These are phyloP conservation scores for Carex pumila DNA, from an alignment of 176 grass and related monocot species.

Conservation along the genomic window DNA sequence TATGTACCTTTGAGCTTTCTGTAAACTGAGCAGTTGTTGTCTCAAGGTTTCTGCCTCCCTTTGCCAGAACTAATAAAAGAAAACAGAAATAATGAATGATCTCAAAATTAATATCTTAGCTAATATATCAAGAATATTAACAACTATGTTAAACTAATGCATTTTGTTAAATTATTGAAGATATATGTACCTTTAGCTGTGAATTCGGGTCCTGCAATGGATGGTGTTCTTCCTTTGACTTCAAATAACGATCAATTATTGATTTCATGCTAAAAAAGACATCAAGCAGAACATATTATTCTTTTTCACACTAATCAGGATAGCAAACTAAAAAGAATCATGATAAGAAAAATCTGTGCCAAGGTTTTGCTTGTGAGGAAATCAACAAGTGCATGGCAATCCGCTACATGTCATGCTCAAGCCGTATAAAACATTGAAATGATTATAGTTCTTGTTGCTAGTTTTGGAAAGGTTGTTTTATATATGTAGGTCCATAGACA, in stretches of 20 bases:
- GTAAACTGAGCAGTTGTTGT: conserved; percentile 71
- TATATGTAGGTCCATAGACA: too few species aligned
- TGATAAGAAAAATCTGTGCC: background rate
- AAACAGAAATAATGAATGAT: conserved; percentile 12
- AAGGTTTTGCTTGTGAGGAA: background rate
- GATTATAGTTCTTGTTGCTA: too few species aligned
- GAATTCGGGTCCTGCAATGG: background rate
- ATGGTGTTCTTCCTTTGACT: conserved; percentile 8
- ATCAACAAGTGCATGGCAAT: background rate
- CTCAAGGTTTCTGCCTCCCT: conserved; percentile 69
- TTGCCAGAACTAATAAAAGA: conserved; percentile 48
- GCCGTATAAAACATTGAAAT: too few species aligned
- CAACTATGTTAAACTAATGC: background rate
- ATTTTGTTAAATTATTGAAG: background rate
- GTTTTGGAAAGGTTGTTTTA: too few species aligned
- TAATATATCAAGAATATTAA: background rate
- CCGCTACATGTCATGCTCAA: too few species aligned
- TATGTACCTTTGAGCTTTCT: conserved; percentile 64
- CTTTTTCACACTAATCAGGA: background rate
- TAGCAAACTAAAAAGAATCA: background rate
- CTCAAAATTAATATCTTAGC: background rate
- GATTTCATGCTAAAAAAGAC: conserved; percentile 5
- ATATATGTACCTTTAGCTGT: conserved; percentile 2
- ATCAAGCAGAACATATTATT: background rate
- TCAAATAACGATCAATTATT: conserved; percentile 18